Evolutionary conservation across 345 rosid genomes (phyloP).

Genomic region (Clarkia xantiana): DNA sequence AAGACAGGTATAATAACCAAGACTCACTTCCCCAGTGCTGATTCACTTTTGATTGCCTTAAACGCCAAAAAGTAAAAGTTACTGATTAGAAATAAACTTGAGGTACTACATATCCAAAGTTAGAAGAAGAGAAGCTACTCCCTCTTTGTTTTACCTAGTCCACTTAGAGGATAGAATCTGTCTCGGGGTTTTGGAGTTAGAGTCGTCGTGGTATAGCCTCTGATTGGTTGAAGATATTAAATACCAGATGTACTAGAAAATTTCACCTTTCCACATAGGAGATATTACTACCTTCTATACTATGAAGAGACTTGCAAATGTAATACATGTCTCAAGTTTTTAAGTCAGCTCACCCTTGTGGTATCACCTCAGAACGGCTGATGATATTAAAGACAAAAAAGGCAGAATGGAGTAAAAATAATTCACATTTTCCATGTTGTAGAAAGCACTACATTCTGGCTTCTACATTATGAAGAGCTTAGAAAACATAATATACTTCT

Average conservation of each 20-base stretch:
- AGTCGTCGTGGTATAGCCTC: constrained; percentile 18
- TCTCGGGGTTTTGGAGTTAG: constrained; percentile 2
- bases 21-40: constrained; percentile 65
- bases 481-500: too few species aligned
- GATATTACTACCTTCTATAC: too few species aligned
- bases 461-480: too few species aligned
- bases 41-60: constrained; percentile 66
- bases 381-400: constrained; percentile 31
- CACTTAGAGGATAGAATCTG: constrained; percentile 27
- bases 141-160: constrained; percentile 43
- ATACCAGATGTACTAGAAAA: constrained; percentile 3
- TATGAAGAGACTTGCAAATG: too few species aligned
- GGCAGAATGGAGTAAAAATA: constrained; percentile 6
- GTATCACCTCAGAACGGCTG: constrained; percentile 39
- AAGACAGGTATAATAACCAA: constrained; percentile 47
- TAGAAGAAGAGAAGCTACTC: constrained; percentile 39
- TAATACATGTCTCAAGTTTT: too few species aligned
- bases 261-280: too few species aligned
- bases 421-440: too few species aligned
- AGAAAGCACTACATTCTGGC: too few species aligned
- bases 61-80: constrained; percentile 43
- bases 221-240: constrained; percentile 40
- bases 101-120: constrained; percentile 29
- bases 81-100: constrained; percentile 37
- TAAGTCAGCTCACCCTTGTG: too few species aligned